A percentile compares a stretch with the other conserved stretches of the same genome.
phyloP scores from a whole-genome alignment of 2,329 filamentous ascomycete genomes.

The Xylariaceae sp. region DNA sequence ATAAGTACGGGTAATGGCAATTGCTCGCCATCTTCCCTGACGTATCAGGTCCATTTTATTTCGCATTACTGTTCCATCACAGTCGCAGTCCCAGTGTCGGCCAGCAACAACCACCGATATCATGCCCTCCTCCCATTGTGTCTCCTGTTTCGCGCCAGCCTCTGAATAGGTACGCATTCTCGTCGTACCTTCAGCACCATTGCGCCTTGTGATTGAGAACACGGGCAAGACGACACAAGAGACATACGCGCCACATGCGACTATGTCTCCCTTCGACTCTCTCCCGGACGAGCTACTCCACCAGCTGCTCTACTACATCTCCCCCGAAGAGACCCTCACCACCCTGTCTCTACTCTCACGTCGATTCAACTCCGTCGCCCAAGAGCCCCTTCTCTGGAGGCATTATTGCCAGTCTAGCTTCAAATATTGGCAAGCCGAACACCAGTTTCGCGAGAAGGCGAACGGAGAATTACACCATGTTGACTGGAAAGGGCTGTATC shows the following conservation, averaged over 20 bases:
- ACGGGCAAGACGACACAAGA: too few relatives aligned
- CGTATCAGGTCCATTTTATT: conserved; percentile 21
- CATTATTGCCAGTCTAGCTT: conserved; percentile 67
- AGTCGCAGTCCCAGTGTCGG: background rate
- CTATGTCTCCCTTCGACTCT: conserved; percentile 34
- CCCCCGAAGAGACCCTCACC: conserved; percentile 49
- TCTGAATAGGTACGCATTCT: too few relatives aligned
- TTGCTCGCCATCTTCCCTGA: conserved; percentile 6
- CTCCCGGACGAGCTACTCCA: conserved; percentile 85
- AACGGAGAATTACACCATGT: conserved; percentile 48
- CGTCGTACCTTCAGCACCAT: too few relatives aligned
- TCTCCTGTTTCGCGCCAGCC: too few relatives aligned
- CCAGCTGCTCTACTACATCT: conserved; percentile 64
- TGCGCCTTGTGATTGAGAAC: too few relatives aligned
- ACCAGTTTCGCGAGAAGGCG: conserved; percentile 57
- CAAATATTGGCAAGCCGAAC: conserved; percentile 67
- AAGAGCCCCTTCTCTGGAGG: conserved; percentile 76
- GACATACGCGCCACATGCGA: too few relatives aligned
- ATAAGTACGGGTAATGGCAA: background rate
- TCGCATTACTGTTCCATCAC: conserved; percentile 12
- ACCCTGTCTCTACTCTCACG: conserved; percentile 53
- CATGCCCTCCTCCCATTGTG: background rate
- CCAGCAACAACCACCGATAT: background rate
- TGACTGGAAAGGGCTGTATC: conserved; percentile 71
- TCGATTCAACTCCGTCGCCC: conserved; percentile 60